Conservation (phyloP, 176 grass and related monocot genomes). For the Cymbopogon citratus region DNA sequence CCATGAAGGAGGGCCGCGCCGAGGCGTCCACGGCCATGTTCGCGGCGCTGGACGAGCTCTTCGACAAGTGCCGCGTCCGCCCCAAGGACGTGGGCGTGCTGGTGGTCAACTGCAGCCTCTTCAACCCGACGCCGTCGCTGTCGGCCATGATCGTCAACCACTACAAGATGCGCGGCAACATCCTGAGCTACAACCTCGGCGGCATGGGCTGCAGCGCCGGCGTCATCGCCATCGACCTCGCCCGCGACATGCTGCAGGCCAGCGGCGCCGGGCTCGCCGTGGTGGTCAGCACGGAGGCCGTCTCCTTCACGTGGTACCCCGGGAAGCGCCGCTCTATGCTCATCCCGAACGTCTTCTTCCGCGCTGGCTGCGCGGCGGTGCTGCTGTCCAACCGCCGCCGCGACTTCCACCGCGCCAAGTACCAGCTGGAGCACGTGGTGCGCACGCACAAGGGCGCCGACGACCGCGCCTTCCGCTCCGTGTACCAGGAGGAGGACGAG, state of each 20-base stretch:
- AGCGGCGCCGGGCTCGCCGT: slow-evolving; percentile 74
- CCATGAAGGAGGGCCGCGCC: too few relatives aligned
- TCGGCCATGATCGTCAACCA: slow-evolving; percentile 99
- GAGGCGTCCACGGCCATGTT: slow-evolving; percentile 6
- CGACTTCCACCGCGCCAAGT: slow-evolving; percentile 57
- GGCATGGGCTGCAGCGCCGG: slow-evolving; percentile 98
- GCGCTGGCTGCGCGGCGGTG: slow-evolving; percentile 68
- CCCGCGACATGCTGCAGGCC: slow-evolving; percentile 93
- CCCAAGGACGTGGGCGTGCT: slow-evolving; percentile 91
- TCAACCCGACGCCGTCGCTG: slow-evolving; percentile 92
- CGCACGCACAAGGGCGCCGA: too few relatives aligned
- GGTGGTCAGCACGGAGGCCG: slow-evolving; percentile 80
- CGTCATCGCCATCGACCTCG: slow-evolving; percentile 74
- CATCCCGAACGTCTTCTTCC: slow-evolving; percentile 92
- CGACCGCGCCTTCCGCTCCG: too few relatives aligned
- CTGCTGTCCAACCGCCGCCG: slow-evolving; percentile 76
- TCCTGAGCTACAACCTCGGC: slow-evolving; percentile 98
- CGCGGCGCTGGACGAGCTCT: slow-evolving; percentile 88
- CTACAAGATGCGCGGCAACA: slow-evolving; percentile 98
- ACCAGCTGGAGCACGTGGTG: too few relatives aligned
- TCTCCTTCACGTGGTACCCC: slow-evolving; percentile 92
- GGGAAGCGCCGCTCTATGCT: slow-evolving; percentile 89
- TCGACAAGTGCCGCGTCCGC: slow-evolving; percentile 89
- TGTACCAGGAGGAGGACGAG: too few relatives aligned
- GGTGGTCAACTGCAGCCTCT: slow-evolving; percentile 98